Evolutionary conservation across 31 red algal genomes (phyloP).

Genomic region (Odonthalia washingtoniensis): DNA sequence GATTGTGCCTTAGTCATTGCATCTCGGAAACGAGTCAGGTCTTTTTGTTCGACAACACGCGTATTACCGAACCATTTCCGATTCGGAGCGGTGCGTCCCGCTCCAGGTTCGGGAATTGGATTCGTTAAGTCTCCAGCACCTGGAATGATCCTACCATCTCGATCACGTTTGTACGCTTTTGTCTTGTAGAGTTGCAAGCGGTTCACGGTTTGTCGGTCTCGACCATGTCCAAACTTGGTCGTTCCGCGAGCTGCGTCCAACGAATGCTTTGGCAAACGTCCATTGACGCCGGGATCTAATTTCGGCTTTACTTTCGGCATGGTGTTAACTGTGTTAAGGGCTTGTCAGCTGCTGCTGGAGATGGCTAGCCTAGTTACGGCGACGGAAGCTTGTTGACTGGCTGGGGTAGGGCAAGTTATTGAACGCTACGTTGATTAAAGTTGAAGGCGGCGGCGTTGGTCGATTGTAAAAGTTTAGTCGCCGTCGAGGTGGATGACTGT

Average conservation of each 20-base stretch:
- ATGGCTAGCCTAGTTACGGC: background rate
- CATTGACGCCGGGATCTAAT: slow-evolving; percentile 70
- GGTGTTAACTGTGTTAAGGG: too few species aligned
- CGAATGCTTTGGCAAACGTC: slow-evolving; percentile 62
- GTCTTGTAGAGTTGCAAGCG: slow-evolving; percentile 87
- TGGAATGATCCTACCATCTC: slow-evolving; percentile 75
- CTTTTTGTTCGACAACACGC: slow-evolving; percentile 82
- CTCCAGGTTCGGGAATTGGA: slow-evolving; percentile 65
- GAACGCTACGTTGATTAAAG: too few species aligned
- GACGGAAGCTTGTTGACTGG: background rate
- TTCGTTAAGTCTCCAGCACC: slow-evolving; percentile 84
- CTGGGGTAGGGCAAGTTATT: too few species aligned
- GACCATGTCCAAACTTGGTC: slow-evolving; percentile 67
- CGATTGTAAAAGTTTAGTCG: too few species aligned
- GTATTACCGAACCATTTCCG: slow-evolving; percentile 98
- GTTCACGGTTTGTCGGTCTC: slow-evolving; percentile 80
- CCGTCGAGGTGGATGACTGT: too few species aligned
- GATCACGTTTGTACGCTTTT: slow-evolving; percentile 79
- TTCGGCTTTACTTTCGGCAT: slow-evolving; percentile 87
- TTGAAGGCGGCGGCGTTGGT: too few species aligned
- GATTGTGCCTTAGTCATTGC: slow-evolving; percentile 62
- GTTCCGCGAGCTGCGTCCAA: slow-evolving; percentile 81
- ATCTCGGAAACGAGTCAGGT: slow-evolving; percentile 84
- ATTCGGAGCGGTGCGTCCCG: slow-evolving; percentile 93
- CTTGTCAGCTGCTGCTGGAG: slow-evolving; percentile 28